These are phyloP conservation scores for Terfezia claveryi DNA, from an alignment of 495 filamentous ascomycete species.

Conservation along the genomic window DNA sequence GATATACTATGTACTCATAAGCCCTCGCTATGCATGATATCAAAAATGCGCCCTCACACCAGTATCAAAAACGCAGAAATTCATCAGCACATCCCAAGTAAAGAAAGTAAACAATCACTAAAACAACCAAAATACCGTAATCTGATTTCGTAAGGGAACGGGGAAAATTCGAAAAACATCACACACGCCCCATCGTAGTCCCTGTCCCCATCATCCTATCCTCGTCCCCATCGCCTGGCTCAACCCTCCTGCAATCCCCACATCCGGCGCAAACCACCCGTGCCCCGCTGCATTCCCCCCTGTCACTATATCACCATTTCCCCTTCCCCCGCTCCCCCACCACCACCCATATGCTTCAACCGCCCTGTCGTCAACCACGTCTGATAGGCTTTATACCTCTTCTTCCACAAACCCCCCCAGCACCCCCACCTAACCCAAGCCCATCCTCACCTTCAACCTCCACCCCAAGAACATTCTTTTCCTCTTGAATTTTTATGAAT, in stretches of 20 bases:
- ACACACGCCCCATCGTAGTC: not conserved
- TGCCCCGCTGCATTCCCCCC: not conserved
- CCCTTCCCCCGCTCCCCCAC: not conserved
- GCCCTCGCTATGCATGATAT: too few relatives aligned
- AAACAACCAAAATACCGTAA: too few relatives aligned
- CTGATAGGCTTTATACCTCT: constrained; percentile 83
- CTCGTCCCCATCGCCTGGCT: not conserved
- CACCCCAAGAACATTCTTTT: constrained; percentile 56
- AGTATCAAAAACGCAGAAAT: too few relatives aligned
- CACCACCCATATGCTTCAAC: constrained; percentile 12
- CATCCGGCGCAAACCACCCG: not conserved
- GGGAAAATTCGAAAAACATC: not conserved
- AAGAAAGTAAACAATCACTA: too few relatives aligned
- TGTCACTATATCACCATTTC: not conserved
- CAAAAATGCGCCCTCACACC: too few relatives aligned
- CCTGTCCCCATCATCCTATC: not conserved
- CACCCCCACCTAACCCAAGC: not conserved
- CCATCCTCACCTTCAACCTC: constrained; percentile 59
- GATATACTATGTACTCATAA: too few relatives aligned
- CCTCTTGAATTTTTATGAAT: constrained; percentile 47
- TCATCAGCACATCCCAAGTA: too few relatives aligned
- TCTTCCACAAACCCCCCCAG: constrained; percentile 30
- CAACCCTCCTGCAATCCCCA: not conserved
- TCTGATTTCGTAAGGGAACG: not conserved
- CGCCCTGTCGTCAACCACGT: constrained; percentile 48